Percentiles rank a stretch among this genome's conserved stretches.
Evolutionary conservation across 2,329 filamentous ascomycete species (phyloP).

Genomic region (Trichophyton simii): DNA sequence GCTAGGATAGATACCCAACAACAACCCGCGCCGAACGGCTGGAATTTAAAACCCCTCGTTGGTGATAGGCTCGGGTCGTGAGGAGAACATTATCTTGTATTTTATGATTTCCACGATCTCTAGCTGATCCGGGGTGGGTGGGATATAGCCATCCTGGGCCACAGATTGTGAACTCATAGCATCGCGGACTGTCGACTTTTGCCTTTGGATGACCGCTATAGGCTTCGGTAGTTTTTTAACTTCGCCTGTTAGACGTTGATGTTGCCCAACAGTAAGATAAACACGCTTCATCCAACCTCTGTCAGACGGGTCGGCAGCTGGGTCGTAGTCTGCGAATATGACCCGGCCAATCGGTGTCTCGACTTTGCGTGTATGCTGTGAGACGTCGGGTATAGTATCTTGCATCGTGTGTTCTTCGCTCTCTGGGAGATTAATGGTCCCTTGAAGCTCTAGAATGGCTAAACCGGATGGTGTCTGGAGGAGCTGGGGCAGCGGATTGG

Average conservation of each 20-base stretch:
- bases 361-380: constrained; percentile 13
- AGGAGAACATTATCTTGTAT: constrained; percentile 75
- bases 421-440: constrained; percentile 63
- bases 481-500: constrained; percentile 60
- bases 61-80: constrained; percentile 67
- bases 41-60: constrained; percentile 2
- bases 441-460: constrained; percentile 84
- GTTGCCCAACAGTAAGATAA: constrained; percentile 74
- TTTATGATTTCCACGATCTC: constrained; percentile 81
- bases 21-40: not conserved
- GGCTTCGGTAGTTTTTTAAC: constrained; percentile 73
- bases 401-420: constrained; percentile 20
- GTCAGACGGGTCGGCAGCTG: constrained; percentile 32
- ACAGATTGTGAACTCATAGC: not conserved
- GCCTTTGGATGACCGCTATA: constrained; percentile 61
- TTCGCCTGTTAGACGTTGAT: constrained; percentile 81
- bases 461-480: constrained; percentile 82
- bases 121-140: constrained; percentile 36
- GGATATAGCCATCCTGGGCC: constrained; percentile 15
- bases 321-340: constrained; percentile 62
- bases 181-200: constrained; percentile 18
- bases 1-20: not conserved
- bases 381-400: constrained; percentile 9
- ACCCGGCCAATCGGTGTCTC: constrained; percentile 56
- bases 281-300: constrained; percentile 80